phyloP scores from a whole-genome alignment of 2,329 filamentous ascomycete species.

The Pseudophaeomoniella oleicola region DNA sequence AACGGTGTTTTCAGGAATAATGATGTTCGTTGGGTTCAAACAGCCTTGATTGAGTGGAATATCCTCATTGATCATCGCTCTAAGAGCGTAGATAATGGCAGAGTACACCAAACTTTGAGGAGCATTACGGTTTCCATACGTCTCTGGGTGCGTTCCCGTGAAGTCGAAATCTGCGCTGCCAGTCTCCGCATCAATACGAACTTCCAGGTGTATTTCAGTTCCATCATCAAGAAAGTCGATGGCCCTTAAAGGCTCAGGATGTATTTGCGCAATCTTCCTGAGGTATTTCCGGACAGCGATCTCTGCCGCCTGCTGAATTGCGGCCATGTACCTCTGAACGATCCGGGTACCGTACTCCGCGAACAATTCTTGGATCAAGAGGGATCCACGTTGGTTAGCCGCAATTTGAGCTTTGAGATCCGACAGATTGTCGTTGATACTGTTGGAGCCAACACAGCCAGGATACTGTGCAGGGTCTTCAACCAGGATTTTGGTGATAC shows the following conservation, averaged over 20 bases:
- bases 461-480: slow-evolving; percentile 10
- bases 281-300: slow-evolving; percentile 17
- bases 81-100: slow-evolving; percentile 18
- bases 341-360: slow-evolving; percentile 18
- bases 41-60: slow-evolving; percentile 20
- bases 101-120: slow-evolving; percentile 22
- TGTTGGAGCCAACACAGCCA: slow-evolving; percentile 6
- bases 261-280: slow-evolving; percentile 8
- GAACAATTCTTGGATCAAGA: slow-evolving; percentile 20
- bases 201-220: slow-evolving; percentile 17
- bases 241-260: slow-evolving; percentile 11
- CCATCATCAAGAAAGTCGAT: slow-evolving; percentile 29
- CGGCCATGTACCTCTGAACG: slow-evolving; percentile 26
- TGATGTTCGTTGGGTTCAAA: slow-evolving; percentile 13
- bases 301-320: slow-evolving; percentile 21
- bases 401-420: slow-evolving; percentile 31
- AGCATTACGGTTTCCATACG: slow-evolving; percentile 20
- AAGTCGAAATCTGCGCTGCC: slow-evolving; percentile 25
- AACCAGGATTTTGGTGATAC: slow-evolving; percentile 14
- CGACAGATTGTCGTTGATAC: slow-evolving; percentile 27
- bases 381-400: slow-evolving; percentile 26
- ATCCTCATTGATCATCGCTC: slow-evolving; percentile 13
- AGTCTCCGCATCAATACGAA: slow-evolving; percentile 17
- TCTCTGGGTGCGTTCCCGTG: slow-evolving; percentile 22
- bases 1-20: slow-evolving; percentile 13